phyloP scores from a whole-genome alignment of 1,284 basidiomycete genomes.

The Trametes versicolor region DNA sequence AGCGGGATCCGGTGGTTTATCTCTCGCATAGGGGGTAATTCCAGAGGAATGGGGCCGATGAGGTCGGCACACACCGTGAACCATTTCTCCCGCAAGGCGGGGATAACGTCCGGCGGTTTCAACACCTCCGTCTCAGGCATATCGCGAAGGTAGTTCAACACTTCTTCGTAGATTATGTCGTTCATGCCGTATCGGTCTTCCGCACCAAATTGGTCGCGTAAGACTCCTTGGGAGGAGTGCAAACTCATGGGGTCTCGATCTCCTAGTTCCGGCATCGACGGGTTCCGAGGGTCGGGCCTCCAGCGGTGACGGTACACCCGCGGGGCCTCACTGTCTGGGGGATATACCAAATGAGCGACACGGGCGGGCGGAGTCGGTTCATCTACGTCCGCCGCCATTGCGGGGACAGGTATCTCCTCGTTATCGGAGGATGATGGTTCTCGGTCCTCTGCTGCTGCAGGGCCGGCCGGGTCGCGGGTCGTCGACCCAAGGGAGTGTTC shows the following conservation, averaged over 20 bases:
- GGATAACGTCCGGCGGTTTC: too few species aligned
- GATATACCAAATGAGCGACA: background rate
- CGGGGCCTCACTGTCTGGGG: background rate
- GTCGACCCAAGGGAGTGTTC: too few species aligned
- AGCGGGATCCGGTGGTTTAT: slow-evolving; percentile 34
- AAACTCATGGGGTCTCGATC: background rate
- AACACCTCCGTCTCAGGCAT: too few species aligned
- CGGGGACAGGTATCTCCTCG: too few species aligned
- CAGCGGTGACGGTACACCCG: too few species aligned
- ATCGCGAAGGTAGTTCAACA: background rate
- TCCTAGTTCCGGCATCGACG: background rate
- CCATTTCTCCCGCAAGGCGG: too few species aligned
- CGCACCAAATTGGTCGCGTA: background rate
- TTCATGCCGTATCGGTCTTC: background rate
- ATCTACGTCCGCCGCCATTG: too few species aligned
- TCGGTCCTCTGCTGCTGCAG: too few species aligned
- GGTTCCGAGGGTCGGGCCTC: background rate
- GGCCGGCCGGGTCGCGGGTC: too few species aligned
- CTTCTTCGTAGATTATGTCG: background rate
- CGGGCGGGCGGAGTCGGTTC: background rate
- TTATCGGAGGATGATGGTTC: too few species aligned
- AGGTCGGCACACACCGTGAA: slow-evolving; percentile 4
- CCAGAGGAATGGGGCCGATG: slow-evolving; percentile 10
- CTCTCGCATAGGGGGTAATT: slow-evolving; percentile 7
- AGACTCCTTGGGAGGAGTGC: background rate